Conservation (phyloP, 352 stramenopile genomes). For the Elongisporangium anandrum region DNA sequence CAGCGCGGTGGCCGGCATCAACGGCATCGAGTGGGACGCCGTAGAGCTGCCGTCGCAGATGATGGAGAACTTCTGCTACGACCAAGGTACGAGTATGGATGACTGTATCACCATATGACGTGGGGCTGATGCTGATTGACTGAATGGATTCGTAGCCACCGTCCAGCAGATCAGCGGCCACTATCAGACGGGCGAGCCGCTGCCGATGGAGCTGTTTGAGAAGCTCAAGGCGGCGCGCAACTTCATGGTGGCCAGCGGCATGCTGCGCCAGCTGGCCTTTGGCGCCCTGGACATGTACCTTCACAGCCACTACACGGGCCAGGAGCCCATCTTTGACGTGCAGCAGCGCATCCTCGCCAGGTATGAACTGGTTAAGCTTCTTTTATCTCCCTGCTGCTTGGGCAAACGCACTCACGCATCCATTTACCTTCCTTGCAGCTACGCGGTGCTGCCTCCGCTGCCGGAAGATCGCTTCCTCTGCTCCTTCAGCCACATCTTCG, state of each 20-base stretch:
- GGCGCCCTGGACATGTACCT: constrained; percentile 87
- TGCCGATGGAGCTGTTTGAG: constrained; percentile 94
- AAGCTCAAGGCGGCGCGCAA: constrained; percentile 95
- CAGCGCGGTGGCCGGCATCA: constrained; percentile 95
- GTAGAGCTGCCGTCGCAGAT: constrained; percentile 98
- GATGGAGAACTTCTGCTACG: constrained; percentile 99
- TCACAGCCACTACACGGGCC: constrained; percentile 62
- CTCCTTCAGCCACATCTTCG: constrained; percentile 98
- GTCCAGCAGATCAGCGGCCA: constrained; percentile 77
- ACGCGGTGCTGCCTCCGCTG: constrained; percentile 88
- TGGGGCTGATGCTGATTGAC: constrained; percentile 30
- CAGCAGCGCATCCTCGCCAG: constrained; percentile 87
- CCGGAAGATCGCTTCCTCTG: constrained; percentile 97
- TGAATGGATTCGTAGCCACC: constrained; percentile 48
- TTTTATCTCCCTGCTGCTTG: neutral
- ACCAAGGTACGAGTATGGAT: constrained; percentile 72
- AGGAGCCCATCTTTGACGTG: constrained; percentile 92
- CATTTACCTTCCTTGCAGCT: constrained; percentile 14
- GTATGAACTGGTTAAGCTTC: constrained; percentile 17
- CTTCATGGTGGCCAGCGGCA: constrained; percentile 93
- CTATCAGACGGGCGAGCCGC: constrained; percentile 84
- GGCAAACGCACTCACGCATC: neutral
- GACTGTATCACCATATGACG: constrained; percentile 16
- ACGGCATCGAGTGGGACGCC: constrained; percentile 98
- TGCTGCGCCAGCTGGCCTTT: constrained; percentile 96